A percentile compares a stretch with the other conserved stretches of the same genome.
phyloP scores from a whole-genome alignment of 2,329 filamentous ascomycete genomes.

The Alternaria triticimaculans region DNA sequence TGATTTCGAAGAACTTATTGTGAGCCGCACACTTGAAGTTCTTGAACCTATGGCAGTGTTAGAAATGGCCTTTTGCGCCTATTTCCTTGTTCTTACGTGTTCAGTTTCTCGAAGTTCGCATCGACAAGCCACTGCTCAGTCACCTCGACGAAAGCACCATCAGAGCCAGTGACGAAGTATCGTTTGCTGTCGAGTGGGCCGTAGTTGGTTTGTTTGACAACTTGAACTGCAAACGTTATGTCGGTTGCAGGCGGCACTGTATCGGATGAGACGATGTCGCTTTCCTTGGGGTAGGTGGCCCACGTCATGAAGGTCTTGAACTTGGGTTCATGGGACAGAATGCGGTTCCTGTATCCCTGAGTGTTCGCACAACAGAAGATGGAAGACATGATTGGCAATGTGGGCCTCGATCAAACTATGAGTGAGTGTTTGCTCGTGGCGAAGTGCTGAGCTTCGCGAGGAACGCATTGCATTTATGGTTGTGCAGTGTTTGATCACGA shows the following conservation, averaged over 20 bases:
- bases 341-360: too few species aligned
- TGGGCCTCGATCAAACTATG: too few species aligned
- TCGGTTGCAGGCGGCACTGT: not conserved
- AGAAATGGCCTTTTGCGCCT: too few species aligned
- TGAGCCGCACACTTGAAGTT: conserved; percentile 55
- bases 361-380: too few species aligned
- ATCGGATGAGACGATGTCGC: not conserved
- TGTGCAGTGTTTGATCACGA: too few species aligned
- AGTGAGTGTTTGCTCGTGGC: too few species aligned
- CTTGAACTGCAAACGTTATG: conserved; percentile 45
- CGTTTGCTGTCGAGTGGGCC: conserved; percentile 54
- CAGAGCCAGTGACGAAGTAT: conserved; percentile 47
- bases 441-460: too few species aligned
- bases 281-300: conserved; percentile 36
- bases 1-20: conserved; percentile 58
- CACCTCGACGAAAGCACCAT: conserved; percentile 44
- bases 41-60: conserved; percentile 34
- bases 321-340: conserved; percentile 23
- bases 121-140: conserved; percentile 49
- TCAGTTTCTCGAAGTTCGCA: conserved; percentile 55
- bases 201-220: conserved; percentile 56
- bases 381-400: too few species aligned
- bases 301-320: conserved; percentile 39
- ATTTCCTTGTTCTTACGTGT: conserved; percentile 40
- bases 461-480: too few species aligned